These are phyloP conservation scores for Daldinia eschscholtzii DNA, from an alignment of 2,329 filamentous ascomycete genomes.

Conservation along the genomic window DNA sequence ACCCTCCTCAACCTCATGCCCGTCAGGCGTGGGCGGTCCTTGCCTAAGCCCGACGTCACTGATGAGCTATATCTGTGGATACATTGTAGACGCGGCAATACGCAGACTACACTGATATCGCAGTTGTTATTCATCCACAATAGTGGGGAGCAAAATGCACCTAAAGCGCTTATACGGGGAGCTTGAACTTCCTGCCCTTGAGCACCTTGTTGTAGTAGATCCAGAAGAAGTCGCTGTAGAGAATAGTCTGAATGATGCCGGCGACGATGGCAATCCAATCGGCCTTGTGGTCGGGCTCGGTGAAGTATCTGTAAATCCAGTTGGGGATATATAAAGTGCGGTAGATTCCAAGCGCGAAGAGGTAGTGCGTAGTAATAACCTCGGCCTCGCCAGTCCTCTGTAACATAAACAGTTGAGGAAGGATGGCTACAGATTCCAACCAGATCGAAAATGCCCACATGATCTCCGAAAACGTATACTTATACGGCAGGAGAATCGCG, in stretches of 20 bases:
- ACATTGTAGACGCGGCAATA: constrained; percentile 16
- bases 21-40: constrained; percentile 12
- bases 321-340: constrained; percentile 97
- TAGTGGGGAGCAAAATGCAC: constrained; percentile 1
- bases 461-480: constrained; percentile 86
- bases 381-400: constrained; percentile 98
- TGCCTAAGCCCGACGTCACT: constrained; percentile 1
- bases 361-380: constrained; percentile 98
- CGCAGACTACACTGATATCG: constrained; percentile 3
- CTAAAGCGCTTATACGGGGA: constrained; percentile 73
- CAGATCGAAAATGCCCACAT: constrained; percentile 98
- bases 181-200: constrained; percentile 89
- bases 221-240: constrained; percentile 99
- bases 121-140: constrained; percentile 4
- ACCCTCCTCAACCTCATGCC: constrained; percentile 11
- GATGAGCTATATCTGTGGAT: constrained; percentile 10
- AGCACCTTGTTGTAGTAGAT: constrained; percentile 98
- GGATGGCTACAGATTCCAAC: constrained; percentile 95
- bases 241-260: constrained; percentile 89
- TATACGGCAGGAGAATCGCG: constrained; percentile 85
- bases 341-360: constrained; percentile 93
- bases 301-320: constrained; percentile 93
- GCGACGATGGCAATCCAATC: constrained; percentile 91
- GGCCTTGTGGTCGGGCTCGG: constrained; percentile 76
- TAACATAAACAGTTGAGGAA: constrained; percentile 98